These are phyloP conservation scores for Nymphaea colorata DNA, from an alignment of 164 flowering plant genomes.

Conservation along the genomic window DNA sequence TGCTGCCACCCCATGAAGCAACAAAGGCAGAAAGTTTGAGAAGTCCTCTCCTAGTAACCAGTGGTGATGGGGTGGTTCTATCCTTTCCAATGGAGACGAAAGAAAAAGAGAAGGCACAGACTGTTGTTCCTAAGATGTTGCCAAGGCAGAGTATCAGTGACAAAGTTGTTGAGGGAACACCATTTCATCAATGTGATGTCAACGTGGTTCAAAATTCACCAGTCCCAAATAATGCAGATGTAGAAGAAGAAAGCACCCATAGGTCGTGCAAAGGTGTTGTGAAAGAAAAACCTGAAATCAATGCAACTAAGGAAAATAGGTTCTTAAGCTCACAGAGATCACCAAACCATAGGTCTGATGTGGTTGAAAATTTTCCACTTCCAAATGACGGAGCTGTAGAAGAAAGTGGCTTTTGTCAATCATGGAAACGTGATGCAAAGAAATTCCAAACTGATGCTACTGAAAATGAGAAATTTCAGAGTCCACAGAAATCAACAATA, in stretches of 20 bases:
- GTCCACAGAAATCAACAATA: background rate
- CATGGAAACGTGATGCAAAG: background rate
- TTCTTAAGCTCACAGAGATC: background rate
- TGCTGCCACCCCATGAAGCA: constrained; percentile 6
- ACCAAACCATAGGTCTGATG: background rate
- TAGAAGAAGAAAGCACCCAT: background rate
- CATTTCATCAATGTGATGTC: background rate
- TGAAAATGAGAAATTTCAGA: background rate
- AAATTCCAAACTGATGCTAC: background rate
- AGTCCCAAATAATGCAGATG: background rate
- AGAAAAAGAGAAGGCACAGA: background rate
- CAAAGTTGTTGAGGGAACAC: background rate
- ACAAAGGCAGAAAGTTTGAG: background rate
- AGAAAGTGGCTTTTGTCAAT: background rate
- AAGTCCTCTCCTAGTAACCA: background rate
- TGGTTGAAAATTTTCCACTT: background rate
- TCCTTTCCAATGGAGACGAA: background rate
- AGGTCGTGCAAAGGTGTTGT: background rate
- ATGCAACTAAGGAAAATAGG: background rate
- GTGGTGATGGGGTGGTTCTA: background rate
- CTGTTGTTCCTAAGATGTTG: background rate
- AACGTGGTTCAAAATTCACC: background rate
- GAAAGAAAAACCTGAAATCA: background rate
- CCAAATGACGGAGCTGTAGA: background rate
- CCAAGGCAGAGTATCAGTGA: background rate